Conservation (phyloP, 2,329 filamentous ascomycete genomes). For the Colletotrichum spinosum region DNA sequence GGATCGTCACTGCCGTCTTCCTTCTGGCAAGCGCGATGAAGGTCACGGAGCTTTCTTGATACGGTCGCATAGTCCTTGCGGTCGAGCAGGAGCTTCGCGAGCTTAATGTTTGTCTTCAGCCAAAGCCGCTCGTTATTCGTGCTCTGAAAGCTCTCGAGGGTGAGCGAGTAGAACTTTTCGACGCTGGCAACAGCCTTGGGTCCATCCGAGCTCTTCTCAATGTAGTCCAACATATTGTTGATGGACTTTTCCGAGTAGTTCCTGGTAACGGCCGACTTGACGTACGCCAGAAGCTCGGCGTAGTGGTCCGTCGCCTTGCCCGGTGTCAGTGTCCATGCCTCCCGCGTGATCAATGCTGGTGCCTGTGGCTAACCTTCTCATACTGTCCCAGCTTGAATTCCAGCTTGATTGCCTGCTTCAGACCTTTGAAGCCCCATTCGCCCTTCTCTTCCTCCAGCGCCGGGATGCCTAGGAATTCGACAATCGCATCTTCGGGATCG, state of each 20-base stretch:
- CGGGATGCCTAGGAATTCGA: conserved; percentile 91
- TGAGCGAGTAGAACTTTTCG: conserved; percentile 95
- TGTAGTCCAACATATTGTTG: conserved; percentile 98
- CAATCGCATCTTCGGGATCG: conserved; percentile 88
- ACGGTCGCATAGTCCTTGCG: conserved; percentile 87
- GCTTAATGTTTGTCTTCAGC: conserved; percentile 98
- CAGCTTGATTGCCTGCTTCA: conserved; percentile 98
- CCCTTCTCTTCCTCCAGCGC: conserved; percentile 89
- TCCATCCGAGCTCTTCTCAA: conserved; percentile 87
- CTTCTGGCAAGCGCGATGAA: conserved; percentile 89
- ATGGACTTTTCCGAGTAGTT: conserved; percentile 99
- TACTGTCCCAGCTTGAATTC: conserved; percentile 95
- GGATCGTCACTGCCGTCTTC: conserved; percentile 91
- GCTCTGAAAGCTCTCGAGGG: conserved; percentile 92
- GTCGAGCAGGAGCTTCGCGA: conserved; percentile 90
- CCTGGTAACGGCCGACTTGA: conserved; percentile 94
- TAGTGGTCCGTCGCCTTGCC: conserved; percentile 89
- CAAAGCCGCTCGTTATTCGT: conserved; percentile 98
- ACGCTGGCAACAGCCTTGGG: conserved; percentile 80
- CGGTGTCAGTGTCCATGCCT: conserved; percentile 15
- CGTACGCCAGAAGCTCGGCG: conserved; percentile 93
- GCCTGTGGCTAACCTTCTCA: conserved; percentile 69
- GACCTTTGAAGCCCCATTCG: conserved; percentile 98
- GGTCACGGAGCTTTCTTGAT: conserved; percentile 84
- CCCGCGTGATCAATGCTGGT: background rate